Evolutionary conservation across 2,329 filamentous ascomycete species (phyloP).

Genomic region (Calycina marina): DNA sequence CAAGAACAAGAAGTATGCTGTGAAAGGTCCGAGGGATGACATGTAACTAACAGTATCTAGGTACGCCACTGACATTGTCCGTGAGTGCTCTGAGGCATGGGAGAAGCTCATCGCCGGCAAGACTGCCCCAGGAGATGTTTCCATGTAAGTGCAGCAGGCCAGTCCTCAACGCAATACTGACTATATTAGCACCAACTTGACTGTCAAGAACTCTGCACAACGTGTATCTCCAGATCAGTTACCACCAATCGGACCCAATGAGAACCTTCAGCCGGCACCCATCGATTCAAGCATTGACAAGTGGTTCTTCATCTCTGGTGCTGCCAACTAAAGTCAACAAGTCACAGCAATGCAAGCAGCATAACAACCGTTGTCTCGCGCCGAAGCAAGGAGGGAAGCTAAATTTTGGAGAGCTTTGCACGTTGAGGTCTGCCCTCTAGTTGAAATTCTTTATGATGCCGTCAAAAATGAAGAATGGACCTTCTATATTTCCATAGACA

Average conservation of each 20-base stretch:
- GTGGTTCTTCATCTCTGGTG: slow-evolving; percentile 99
- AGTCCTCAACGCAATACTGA: slow-evolving; percentile 18
- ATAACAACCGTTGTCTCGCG: slow-evolving; percentile 6
- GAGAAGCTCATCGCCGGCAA: slow-evolving; percentile 90
- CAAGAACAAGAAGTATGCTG: slow-evolving; percentile 95
- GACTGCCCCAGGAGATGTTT: slow-evolving; percentile 61
- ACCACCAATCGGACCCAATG: slow-evolving; percentile 59
- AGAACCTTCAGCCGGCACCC: slow-evolving; percentile 72
- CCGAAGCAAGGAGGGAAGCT: too few species aligned
- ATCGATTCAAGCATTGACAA: slow-evolving; percentile 98
- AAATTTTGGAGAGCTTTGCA: neutral
- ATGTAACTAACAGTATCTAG: slow-evolving; percentile 28
- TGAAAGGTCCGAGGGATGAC: too few species aligned
- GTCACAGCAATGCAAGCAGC: slow-evolving; percentile 2
- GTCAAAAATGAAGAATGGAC: neutral
- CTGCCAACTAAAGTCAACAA: slow-evolving; percentile 64
- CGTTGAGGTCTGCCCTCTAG: neutral
- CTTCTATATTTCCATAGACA: too few species aligned
- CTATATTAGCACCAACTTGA: slow-evolving; percentile 59
- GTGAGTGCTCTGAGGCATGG: slow-evolving; percentile 94
- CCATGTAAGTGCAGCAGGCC: slow-evolving; percentile 49
- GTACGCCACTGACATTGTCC: slow-evolving; percentile 90
- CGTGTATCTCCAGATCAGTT: slow-evolving; percentile 56
- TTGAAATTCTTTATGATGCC: neutral
- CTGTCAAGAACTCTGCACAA: slow-evolving; percentile 58